Base-by-base conservation (phyloP, 208 protist genomes). In the Wallacemonas sp. region DNA sequence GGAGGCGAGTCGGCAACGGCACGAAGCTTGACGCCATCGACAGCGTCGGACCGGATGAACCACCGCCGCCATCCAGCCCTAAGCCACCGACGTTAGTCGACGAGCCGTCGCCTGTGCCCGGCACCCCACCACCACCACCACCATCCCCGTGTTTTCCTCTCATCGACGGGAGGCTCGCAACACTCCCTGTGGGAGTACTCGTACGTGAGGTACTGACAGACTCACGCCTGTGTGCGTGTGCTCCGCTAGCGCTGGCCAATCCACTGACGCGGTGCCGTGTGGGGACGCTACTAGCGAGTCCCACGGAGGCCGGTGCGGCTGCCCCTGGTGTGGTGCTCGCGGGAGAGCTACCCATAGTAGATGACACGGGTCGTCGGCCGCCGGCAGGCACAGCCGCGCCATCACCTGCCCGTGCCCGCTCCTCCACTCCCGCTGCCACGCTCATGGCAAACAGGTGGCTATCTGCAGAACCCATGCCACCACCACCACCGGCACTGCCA, bases 1-100 rank as follows among this genome's bases (percentile, higher is more conserved):
- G 60, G 30, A 91, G 63, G 37, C 73, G 61, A 24, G 76, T 79
- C 1, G 55, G 63, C 22, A 85, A 63, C 3, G 63, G 54, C 3
- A 52, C 17, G 37, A 45, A 52, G 37, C n/a, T 45, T 2, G 61
- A 37, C 13, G 9, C 26, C 24, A 30, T 41, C 10, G 26, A 5
- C 2, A 29, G 17, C 4, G 41, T 17, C 9, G 55, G 15, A 19
- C 15, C 37, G 26, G 36, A 4, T 3, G 8, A 5, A 0, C 17
- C 27, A 9, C 15, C 39, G 37, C 21, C 37, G 24, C n/a, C n/a
- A n/a, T n/a, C n/a, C n/a, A n/a, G n/a, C n/a, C n/a, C n/a, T n/a
- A n/a, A n/a, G n/a, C n/a, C n/a, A n/a, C n/a, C n/a, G n/a, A n/a
- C n/a, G n/a, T n/a, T n/a, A n/a, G n/a, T n/a, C n/a, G n/a, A n/a